Evolutionary conservation across 2,329 filamentous ascomycete species (phyloP).

Genomic region (Aspergillus pseudotamarii): DNA sequence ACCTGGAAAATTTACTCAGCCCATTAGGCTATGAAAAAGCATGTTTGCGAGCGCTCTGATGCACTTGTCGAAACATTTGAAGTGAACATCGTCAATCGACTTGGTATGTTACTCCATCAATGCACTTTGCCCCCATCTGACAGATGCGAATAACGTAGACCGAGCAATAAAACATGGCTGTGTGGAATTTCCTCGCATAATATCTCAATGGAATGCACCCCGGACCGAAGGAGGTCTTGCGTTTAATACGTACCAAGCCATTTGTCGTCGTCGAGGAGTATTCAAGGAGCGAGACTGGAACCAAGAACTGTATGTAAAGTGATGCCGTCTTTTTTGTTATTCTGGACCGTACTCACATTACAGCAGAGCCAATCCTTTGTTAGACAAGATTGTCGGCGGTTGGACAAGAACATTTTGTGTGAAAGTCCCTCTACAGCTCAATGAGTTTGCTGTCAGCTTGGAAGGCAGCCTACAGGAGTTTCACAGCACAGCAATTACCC

Average conservation of each 20-base stretch:
- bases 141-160: not conserved
- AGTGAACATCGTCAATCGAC: not conserved
- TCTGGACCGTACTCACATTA: not conserved
- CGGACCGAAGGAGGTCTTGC: slow-evolving; percentile 49
- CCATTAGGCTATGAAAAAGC: not conserved
- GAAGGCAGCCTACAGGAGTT: not conserved
- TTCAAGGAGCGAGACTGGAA: slow-evolving; percentile 36
- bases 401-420: not conserved
- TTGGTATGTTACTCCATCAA: slow-evolving; percentile 7
- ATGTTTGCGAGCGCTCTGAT: not conserved
- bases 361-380: slow-evolving; percentile 25
- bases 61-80: not conserved
- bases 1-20: not conserved
- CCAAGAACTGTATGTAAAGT: slow-evolving; percentile 14
- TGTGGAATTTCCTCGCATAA: slow-evolving; percentile 35
- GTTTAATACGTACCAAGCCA: slow-evolving; percentile 60
- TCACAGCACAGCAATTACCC: not conserved
- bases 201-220: slow-evolving; percentile 43
- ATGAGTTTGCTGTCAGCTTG: not conserved
- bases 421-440: not conserved
- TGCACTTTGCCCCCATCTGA: not conserved
- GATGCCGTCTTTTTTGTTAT: not conserved
- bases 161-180: slow-evolving; percentile 11
- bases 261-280: slow-evolving; percentile 53
- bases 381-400: not conserved